Evolutionary conservation across 345 rosid genomes (phyloP).

Genomic region (Pelargonium nanum): DNA sequence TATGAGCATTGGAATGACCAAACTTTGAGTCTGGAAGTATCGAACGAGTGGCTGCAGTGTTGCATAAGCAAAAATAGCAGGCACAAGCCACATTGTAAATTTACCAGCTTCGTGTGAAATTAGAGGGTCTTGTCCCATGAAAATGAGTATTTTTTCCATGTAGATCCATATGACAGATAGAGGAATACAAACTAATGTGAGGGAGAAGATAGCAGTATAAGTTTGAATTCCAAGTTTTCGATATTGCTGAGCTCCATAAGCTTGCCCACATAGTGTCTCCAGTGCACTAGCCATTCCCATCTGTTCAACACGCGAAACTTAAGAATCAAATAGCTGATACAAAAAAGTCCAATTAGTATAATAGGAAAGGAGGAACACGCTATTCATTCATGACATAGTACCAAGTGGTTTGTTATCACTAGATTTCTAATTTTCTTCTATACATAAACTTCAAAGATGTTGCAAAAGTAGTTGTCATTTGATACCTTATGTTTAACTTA

Average conservation of each 20-base stretch:
- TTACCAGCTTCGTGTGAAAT: slow-evolving; percentile 30
- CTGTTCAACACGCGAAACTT: no score
- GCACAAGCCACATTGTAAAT: slow-evolving; percentile 26
- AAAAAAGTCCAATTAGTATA: no score
- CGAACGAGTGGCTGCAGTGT: slow-evolving; percentile 30
- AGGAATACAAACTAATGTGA: slow-evolving; percentile 22
- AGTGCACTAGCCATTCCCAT: slow-evolving; percentile 1
- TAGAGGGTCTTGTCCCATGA: slow-evolving; percentile 32
- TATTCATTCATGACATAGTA: no score
- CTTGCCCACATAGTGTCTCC: slow-evolving; percentile 5
- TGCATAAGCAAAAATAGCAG: slow-evolving; percentile 35
- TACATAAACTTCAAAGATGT: no score
- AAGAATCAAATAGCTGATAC: no score
- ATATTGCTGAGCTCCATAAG: slow-evolving; percentile 23
- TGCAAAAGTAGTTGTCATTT: no score
- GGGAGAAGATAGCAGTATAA: slow-evolving; percentile 30
- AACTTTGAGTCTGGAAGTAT: slow-evolving; percentile 32
- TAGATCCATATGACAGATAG: slow-evolving; percentile 31
- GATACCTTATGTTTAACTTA: no score
- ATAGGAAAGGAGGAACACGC: no score
- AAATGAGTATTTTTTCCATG: slow-evolving; percentile 30
- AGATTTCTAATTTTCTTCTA: no score
- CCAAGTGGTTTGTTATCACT: no score
- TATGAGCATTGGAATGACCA: slow-evolving; percentile 30
- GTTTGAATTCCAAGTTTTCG: slow-evolving; percentile 26